Evolutionary conservation across 257 asterid species (phyloP).

Genomic region (Catharanthus roseus): DNA sequence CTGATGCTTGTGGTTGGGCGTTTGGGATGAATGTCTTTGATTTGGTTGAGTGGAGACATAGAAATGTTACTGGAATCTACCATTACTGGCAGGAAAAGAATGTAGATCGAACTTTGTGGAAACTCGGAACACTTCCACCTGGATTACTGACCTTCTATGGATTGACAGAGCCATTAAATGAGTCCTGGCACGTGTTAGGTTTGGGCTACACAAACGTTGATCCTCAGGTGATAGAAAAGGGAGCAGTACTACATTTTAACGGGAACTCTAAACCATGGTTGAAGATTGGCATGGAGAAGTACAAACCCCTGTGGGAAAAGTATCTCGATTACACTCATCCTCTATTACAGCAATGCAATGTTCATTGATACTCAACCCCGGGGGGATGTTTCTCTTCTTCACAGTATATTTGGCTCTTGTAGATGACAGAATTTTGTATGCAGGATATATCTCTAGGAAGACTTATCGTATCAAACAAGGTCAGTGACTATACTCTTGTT

Average conservation of each 20-base stretch:
- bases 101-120: slow-evolving; percentile 41
- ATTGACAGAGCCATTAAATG: slow-evolving; percentile 38
- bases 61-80: slow-evolving; percentile 42
- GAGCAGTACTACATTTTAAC: slow-evolving; percentile 42
- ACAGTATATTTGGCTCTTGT: background rate
- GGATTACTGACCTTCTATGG: slow-evolving; percentile 46
- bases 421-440: background rate
- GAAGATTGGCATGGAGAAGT: slow-evolving; percentile 45
- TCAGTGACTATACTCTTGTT: slow-evolving; percentile 1
- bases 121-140: slow-evolving; percentile 48
- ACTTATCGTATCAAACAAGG: slow-evolving; percentile 2
- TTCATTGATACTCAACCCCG: slow-evolving; percentile 21
- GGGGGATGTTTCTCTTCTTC: background rate
- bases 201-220: slow-evolving; percentile 45
- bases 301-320: slow-evolving; percentile 42
- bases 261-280: slow-evolving; percentile 51
- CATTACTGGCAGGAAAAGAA: slow-evolving; percentile 53
- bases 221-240: slow-evolving; percentile 35
- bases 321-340: slow-evolving; percentile 38
- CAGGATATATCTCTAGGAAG: slow-evolving; percentile 7
- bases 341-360: slow-evolving; percentile 33
- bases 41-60: slow-evolving; percentile 44
- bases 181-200: slow-evolving; percentile 45
- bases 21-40: slow-evolving; percentile 48
- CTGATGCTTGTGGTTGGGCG: slow-evolving; percentile 60